phyloP scores from a whole-genome alignment of 495 filamentous ascomycete species.

The Pyronema omphalodes region DNA sequence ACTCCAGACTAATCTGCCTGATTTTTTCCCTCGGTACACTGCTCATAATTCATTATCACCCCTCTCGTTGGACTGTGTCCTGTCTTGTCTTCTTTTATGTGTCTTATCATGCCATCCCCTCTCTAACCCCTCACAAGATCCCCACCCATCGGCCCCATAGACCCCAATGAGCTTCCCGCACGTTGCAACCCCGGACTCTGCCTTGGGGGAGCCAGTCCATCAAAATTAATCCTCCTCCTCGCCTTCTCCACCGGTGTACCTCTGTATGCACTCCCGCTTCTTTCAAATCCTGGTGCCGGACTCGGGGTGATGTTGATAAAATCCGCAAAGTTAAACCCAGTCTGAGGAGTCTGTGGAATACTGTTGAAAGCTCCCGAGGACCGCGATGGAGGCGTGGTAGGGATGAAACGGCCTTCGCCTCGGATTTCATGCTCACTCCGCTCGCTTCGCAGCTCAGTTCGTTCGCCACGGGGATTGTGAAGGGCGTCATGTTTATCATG shows the following conservation, averaged over 20 bases:
- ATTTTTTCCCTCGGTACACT: too few relatives aligned
- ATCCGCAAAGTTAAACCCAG: slow-evolving; percentile 84
- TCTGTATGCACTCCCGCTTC: slow-evolving; percentile 17
- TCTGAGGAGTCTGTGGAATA: slow-evolving; percentile 28
- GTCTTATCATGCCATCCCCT: too few relatives aligned
- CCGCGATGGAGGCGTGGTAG: slow-evolving; percentile 65
- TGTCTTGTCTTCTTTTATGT: too few relatives aligned
- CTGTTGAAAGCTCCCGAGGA: slow-evolving; percentile 40
- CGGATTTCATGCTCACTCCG: too few relatives aligned
- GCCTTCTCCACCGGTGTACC: slow-evolving; percentile 36
- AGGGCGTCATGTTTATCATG: neutral
- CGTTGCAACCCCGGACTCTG: neutral
- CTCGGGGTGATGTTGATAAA: slow-evolving; percentile 95
- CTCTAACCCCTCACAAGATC: too few relatives aligned
- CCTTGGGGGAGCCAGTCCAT: slow-evolving; percentile 30
- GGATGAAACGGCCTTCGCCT: slow-evolving; percentile 18
- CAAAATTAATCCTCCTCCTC: slow-evolving; percentile 46
- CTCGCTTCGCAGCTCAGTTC: too few relatives aligned
- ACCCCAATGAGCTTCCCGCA: too few relatives aligned
- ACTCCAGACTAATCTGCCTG: too few relatives aligned
- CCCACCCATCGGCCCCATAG: too few relatives aligned
- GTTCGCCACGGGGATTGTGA: neutral
- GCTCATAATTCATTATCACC: too few relatives aligned
- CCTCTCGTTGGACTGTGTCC: too few relatives aligned
- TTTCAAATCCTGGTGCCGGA: slow-evolving; percentile 51